These are phyloP conservation scores for Trematosphaeria pertusa DNA, from an alignment of 2,329 filamentous ascomycete genomes.

Conservation along the genomic window DNA sequence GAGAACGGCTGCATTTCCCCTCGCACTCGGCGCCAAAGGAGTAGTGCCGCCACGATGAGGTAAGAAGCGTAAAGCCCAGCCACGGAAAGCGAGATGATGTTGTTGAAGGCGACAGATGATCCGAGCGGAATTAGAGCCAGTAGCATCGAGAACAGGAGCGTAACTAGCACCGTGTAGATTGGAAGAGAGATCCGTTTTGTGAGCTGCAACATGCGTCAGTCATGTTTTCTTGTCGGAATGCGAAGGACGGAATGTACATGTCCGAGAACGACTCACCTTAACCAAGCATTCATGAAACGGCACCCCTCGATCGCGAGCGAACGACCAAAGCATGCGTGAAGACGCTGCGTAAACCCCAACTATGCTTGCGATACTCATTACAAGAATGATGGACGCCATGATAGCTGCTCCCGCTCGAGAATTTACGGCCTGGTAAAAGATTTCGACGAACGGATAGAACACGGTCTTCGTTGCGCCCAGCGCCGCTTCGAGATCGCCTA, in stretches of 20 bases:
- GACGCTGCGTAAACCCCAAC: conserved; percentile 38
- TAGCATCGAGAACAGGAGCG: conserved; percentile 2
- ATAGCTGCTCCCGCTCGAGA: conserved; percentile 43
- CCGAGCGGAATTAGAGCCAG: conserved; percentile 14
- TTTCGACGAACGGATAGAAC: conserved; percentile 45
- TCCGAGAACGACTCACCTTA: neutral
- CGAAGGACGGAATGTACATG: too few species aligned
- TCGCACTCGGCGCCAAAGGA: conserved; percentile 12
- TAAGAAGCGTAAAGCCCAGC: conserved; percentile 14
- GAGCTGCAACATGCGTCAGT: neutral
- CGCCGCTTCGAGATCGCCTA: conserved; percentile 37
- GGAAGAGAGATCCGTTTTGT: conserved; percentile 1
- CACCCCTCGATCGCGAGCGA: conserved; percentile 46
- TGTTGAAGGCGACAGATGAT: conserved; percentile 11
- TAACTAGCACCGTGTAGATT: neutral
- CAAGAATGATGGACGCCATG: conserved; percentile 38
- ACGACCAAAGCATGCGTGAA: conserved; percentile 42
- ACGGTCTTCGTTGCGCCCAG: conserved; percentile 5
- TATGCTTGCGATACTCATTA: conserved; percentile 36
- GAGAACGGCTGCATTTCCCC: neutral
- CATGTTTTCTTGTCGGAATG: neutral
- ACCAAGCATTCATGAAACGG: conserved; percentile 15
- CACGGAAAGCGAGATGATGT: conserved; percentile 9
- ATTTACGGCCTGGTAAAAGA: conserved; percentile 30
- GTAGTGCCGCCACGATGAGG: conserved; percentile 7